Evolutionary conservation across 108 stramenopile species (phyloP).

Genomic region (Hondaea fermentalgiana): DNA sequence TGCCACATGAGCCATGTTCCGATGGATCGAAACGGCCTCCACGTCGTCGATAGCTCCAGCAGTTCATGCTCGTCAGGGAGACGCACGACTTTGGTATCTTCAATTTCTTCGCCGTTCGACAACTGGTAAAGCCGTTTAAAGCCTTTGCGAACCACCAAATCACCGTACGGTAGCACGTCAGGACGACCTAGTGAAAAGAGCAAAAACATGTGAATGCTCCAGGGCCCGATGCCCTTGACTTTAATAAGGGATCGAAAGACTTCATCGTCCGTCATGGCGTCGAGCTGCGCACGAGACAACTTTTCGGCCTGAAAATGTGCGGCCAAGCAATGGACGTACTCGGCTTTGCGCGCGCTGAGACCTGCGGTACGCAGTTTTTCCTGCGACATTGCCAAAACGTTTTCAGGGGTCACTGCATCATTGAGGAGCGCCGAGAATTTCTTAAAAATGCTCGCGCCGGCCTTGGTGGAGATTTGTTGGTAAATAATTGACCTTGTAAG

Average conservation of each 20-base stretch:
- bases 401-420: background rate
- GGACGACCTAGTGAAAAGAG: slow-evolving; percentile 48
- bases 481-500: background rate
- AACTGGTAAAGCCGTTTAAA: background rate
- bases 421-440: background rate
- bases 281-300: background rate
- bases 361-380: background rate
- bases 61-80: background rate
- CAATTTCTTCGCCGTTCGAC: background rate
- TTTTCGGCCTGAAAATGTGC: background rate
- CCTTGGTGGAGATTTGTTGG: background rate
- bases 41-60: background rate
- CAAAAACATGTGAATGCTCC: slow-evolving; percentile 60
- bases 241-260: slow-evolving; percentile 23
- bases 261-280: background rate
- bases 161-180: slow-evolving; percentile 53
- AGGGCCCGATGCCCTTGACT: slow-evolving; percentile 58
- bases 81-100: background rate
- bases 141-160: slow-evolving; percentile 57
- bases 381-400: background rate
- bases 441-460: background rate
- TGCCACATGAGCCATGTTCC: background rate
- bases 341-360: background rate
- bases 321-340: background rate
- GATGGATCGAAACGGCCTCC: background rate